These are phyloP conservation scores for Ormosia emarginata DNA, from an alignment of 306 rosid species.

Conservation along the genomic window DNA sequence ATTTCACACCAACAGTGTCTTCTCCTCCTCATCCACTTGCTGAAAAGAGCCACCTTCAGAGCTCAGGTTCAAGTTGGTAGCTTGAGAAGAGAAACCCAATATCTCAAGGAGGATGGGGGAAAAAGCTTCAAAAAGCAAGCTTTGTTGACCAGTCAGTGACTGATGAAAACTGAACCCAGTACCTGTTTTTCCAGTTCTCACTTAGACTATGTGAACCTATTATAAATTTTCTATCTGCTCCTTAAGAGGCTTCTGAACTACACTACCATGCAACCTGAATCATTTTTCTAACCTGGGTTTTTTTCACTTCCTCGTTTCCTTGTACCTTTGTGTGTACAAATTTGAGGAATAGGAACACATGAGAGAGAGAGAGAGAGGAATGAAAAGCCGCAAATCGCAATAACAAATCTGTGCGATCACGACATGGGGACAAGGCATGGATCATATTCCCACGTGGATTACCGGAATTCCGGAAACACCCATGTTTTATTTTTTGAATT, in stretches of 20 bases:
- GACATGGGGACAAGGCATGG: constrained; percentile 63
- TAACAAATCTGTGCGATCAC: constrained; percentile 76
- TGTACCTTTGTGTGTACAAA: background rate
- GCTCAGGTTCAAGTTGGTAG: background rate
- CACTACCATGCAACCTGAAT: background rate
- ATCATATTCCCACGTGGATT: constrained; percentile 53
- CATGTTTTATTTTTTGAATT: background rate
- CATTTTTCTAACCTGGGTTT: background rate
- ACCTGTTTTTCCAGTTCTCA: background rate
- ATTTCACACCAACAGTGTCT: constrained; percentile 21
- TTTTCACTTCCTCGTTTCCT: background rate
- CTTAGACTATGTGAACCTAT: background rate
- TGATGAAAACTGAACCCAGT: background rate
- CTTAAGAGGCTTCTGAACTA: background rate
- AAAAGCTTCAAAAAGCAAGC: background rate
- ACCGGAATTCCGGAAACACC: constrained; percentile 4
- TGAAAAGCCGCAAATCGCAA: constrained; percentile 45
- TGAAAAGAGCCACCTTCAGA: background rate
- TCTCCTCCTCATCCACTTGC: background rate
- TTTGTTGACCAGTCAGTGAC: background rate
- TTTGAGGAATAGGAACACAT: background rate
- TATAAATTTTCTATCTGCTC: background rate
- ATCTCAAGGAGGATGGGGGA: background rate
- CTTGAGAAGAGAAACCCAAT: background rate
- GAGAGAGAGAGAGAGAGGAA: background rate